Evolutionary conservation across 31 red algal genomes (phyloP).

Genomic region (Porphyra umbilicalis): DNA sequence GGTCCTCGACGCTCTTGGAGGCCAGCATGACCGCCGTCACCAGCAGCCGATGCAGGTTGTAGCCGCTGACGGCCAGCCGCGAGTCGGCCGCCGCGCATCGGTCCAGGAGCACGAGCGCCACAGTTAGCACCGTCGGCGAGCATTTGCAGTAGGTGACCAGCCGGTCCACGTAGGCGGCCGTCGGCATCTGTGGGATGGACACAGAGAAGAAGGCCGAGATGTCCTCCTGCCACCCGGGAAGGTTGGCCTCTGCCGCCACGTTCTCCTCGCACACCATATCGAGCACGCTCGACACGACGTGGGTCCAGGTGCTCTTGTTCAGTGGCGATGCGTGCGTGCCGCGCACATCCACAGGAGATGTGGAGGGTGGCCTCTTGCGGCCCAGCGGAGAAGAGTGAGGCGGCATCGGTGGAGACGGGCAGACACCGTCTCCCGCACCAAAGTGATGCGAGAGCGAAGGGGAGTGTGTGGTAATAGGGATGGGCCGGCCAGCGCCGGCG

Average conservation of each 20-base stretch:
- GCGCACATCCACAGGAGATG: not conserved
- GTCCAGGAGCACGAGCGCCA: constrained; percentile 38
- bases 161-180: constrained; percentile 4
- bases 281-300: not conserved
- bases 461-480: not conserved
- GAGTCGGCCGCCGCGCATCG: not conserved
- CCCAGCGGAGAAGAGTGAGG: not conserved
- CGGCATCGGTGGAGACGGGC: not conserved
- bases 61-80: constrained; percentile 4
- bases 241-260: not conserved
- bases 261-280: not conserved
- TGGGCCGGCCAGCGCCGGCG: no score
- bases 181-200: constrained; percentile 16
- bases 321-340: not conserved
- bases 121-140: constrained; percentile 21
- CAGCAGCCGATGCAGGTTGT: constrained; percentile 70
- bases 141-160: constrained; percentile 31
- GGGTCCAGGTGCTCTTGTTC: not conserved
- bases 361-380: not conserved
- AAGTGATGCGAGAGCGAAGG: not conserved
- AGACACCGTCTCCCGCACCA: not conserved
- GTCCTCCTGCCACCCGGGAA: not conserved
- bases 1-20: constrained; percentile 73
- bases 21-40: constrained; percentile 73
- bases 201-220: constrained; percentile 21